Evolutionary conservation across 331 rosid genomes (phyloP).

Genomic region (Prunus yedoensis): DNA sequence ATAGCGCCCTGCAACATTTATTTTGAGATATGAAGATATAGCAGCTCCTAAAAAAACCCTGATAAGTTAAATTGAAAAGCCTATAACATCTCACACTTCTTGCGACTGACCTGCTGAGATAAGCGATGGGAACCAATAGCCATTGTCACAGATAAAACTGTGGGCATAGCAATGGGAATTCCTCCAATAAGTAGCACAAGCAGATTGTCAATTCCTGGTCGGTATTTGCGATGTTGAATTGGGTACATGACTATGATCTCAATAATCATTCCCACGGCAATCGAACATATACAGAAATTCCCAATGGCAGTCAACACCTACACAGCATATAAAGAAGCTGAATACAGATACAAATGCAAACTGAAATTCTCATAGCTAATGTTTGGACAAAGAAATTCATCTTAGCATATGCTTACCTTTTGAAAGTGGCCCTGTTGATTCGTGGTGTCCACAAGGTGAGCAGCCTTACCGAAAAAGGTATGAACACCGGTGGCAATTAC

Average conservation of each 20-base stretch:
- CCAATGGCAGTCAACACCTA: slow-evolving; percentile 91
- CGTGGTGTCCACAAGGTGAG: slow-evolving; percentile 82
- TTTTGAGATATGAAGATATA: not conserved
- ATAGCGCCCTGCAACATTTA: slow-evolving; percentile 72
- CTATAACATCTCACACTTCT: not conserved
- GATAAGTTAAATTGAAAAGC: not conserved
- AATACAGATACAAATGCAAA: not conserved
- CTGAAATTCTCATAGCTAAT: not conserved
- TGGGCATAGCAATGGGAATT: slow-evolving; percentile 96
- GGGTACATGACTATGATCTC: slow-evolving; percentile 90
- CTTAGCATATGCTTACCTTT: slow-evolving; percentile 40
- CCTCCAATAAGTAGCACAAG: slow-evolving; percentile 91
- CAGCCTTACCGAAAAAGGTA: slow-evolving; percentile 89
- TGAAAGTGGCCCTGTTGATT: slow-evolving; percentile 92
- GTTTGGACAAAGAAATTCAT: not conserved
- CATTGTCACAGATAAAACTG: slow-evolving; percentile 91
- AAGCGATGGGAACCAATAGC: slow-evolving; percentile 86
- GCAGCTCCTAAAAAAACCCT: slow-evolving; percentile 5
- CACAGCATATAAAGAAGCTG: not conserved
- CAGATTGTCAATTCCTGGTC: slow-evolving; percentile 85
- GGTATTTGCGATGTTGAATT: slow-evolving; percentile 69
- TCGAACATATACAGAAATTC: slow-evolving; percentile 81
- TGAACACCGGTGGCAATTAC: slow-evolving; percentile 90
- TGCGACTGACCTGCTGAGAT: slow-evolving; percentile 64
- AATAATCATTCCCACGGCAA: slow-evolving; percentile 71